Evolutionary conservation across 768 basidiomycete species (phyloP), one percentile per base, ranked within the genome.

Genomic region (Tulasnella sp.): DNA sequence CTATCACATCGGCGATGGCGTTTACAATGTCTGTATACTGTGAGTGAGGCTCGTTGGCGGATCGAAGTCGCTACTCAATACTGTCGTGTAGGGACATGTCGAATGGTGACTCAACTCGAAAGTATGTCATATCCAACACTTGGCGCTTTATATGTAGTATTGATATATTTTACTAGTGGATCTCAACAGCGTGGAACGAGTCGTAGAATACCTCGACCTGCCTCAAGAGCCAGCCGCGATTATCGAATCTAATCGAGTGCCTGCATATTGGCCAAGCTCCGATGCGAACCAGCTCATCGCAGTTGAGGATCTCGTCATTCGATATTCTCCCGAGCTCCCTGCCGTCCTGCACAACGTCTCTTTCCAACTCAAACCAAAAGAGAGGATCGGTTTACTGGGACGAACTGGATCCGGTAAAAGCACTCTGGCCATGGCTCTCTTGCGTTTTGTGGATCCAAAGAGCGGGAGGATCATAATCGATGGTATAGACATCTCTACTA

Each of bases 251-350:
- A 86, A 85, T 71, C 86, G 91, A 7, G 89, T 89, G 1, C 95
- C 95, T 0, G 95, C 94, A 0, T 95, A 95, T 77, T 97, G 95
- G 95, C 95, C 95, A 0, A 93, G 93, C 0, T 83, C 88, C 19
- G 85, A 80, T 65, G 81, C 85, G 8, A 82, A 87, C 35, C 77
- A 83, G 3, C 81, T 95, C 32, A 77, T 97, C 36, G 79, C 80
- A 0, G 90, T 92, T 0, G 88, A 94, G 75, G 85, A 94, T 74
- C 81, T 96, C 34, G 87, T 86, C 19, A 82, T 95, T 78, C 79
- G 79, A 67, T 82, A 82, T 74, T 77, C 78, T 16, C 79, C 79
- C 1, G 81, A 82, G 71, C 76, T 82, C 11, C 80, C 81, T 3
- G 76, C 79, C 14, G 74, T 74, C 17, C 81, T 95, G 39, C 89